A percentile compares a stretch with the other conserved stretches of the same genome.
Evolutionary conservation across 2,329 filamentous ascomycete genomes (phyloP).

Genomic region (Aspergillus sp.): DNA sequence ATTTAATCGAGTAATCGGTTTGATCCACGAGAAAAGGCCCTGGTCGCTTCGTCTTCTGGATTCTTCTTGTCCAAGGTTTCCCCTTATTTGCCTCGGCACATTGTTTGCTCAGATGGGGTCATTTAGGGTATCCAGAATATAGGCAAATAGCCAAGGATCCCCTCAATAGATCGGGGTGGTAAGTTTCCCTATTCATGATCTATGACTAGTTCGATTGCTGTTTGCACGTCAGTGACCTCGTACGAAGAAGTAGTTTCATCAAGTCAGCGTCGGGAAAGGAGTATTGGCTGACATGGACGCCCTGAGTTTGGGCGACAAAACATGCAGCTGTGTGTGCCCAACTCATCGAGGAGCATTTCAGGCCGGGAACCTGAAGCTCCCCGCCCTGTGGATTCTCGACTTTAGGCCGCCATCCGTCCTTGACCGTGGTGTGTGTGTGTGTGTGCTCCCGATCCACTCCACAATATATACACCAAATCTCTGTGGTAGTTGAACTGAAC

Average conservation of each 20-base stretch:
- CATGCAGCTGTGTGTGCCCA: constrained; percentile 34
- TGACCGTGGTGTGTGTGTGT: not conserved
- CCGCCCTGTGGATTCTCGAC: constrained; percentile 18
- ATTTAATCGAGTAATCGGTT: constrained; percentile 4
- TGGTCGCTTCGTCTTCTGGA: not conserved
- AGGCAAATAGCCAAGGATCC: not conserved
- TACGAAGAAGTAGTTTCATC: not conserved
- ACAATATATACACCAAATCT: not conserved
- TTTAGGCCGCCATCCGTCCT: constrained; percentile 20
- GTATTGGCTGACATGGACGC: constrained; percentile 18
- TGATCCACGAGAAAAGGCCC: not conserved
- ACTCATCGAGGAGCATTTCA: constrained; percentile 21
- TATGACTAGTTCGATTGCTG: constrained; percentile 13
- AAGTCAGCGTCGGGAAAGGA: constrained; percentile 3
- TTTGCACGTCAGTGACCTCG: constrained; percentile 1
- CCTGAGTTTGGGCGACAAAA: constrained; percentile 29
- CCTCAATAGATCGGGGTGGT: not conserved
- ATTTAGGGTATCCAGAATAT: not conserved
- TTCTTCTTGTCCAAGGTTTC: not conserved
- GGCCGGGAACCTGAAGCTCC: constrained; percentile 19
- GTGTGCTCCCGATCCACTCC: constrained; percentile 1
- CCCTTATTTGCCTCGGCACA: not conserved
- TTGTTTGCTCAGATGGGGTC: not conserved
- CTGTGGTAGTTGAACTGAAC: not conserved
- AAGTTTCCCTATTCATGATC: not conserved